Base-by-base conservation (phyloP, 208 protist species). In the Leishmania amazonensis region DNA sequence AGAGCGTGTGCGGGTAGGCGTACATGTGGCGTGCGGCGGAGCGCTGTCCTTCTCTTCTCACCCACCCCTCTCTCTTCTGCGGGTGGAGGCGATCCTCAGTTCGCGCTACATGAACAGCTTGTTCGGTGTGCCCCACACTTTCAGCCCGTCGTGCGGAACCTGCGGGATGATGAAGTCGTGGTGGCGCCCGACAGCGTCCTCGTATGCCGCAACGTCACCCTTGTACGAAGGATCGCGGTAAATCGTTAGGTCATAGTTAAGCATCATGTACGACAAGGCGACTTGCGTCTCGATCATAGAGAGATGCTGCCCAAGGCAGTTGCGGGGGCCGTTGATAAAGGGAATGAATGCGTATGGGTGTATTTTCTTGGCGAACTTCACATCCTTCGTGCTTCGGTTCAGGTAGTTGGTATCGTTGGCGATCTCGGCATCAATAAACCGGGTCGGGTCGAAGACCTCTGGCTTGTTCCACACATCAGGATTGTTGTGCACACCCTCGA, bases 261-360 rank as follows among this genome's bases (percentile, higher is more conserved):
- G 71, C 75, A 96, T 81, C 64, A 96, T 76, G 82, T 93, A 97
- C 28, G 90, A 87, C 19, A 97, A 76, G 17, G 90, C 90, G 2
- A 97, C 91, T 80, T 96, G 89, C 49, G 93, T 95, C 83, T 98
- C 96, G 70, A 98, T 93, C 60, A 98, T 85, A 11, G 96, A 90
- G 67, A 98, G 80, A 80, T 98, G 94, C 81, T 98, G 96, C 13
- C 96, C 96, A 38, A 98, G 90, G 87, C 96, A 98, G 80, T 98
- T 97, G 83, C 95, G 94, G 3, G 96, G 96, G 4, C 96, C 96
- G 76, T 96, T 97, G 82, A 98, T 98, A 82, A 98, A 98, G 15
- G 96, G 96, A 77, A 98, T 93, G 85, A 95, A 98, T 31, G 91
- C 90, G 83, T 93, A 98, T 15, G 95, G 95, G 79, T 98, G 93